Base-by-base conservation (phyloP, 495 filamentous ascomycete genomes). In the Trichoderma orchidacearum region DNA sequence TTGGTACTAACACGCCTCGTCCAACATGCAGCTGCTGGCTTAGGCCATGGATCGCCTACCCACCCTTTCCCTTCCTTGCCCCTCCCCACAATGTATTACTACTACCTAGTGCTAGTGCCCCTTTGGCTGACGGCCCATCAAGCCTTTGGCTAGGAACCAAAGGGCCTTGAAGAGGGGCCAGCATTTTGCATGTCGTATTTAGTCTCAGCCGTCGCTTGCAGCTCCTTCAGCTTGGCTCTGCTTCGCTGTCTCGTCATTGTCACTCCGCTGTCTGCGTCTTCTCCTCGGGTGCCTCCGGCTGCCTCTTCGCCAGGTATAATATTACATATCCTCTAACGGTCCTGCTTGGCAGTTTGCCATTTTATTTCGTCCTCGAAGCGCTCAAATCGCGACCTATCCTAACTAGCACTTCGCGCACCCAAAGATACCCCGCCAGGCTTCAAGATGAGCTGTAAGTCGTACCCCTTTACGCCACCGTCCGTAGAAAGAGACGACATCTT, bases 391-490 rank as follows among this genome's bases (percentile, higher is more conserved):
- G 27, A 8, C 41, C 27, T 48, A 23, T 18, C 41, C 27, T 48
- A 23, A 48, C 23, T 48, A 25, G 21, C 41, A 23, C 41, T 48
- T 27, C 41, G 53, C 28, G 52, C 45, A 51, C 58, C 9, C 51
- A 53, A 41, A 50, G 51, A 56, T 66, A 62, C 63, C 64, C 61
- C 61, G 61, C 62, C 56, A 61, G 34, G 27, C 41, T 9, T 62
- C 64, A 55, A 62, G 32, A 68, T 68, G 66, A 68, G 66, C 59
- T 68, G 66, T 68, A 56, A 66, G 66, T 66, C 55, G 50, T 58
- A 30, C 53, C 27, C 56, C 27, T 54, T 13, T 25, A 31, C 56
- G 27, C 41, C 21, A 23, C 41, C 7, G 41, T 17, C 18, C 5
- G 21, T 48, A 17, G 36, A 23, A 9, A 23, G 15, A 11, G 41